Base-by-base conservation (phyloP, 768 basidiomycete species). In the Inosperma sp. region DNA sequence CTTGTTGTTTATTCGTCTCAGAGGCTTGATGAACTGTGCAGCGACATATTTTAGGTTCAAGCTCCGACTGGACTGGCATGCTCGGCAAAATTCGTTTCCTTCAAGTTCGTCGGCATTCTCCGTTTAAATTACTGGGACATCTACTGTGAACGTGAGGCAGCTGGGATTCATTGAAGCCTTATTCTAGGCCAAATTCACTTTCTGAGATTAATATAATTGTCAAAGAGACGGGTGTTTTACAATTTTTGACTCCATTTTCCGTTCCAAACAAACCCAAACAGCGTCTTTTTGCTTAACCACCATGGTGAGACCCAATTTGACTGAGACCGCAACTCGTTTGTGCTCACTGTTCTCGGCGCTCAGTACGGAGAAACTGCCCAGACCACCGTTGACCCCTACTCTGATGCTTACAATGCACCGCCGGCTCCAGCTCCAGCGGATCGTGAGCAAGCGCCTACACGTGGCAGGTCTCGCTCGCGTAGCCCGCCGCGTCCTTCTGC, bases 401-500 rank as follows among this genome's bases (percentile, higher is more conserved):
- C 85, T 35, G 89, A 91, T 65, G 84, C 85, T 44, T 89, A 88
- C 70, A 87, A 78, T 59, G 84, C 80, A 26, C 80, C 83, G 33
- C 77, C 80, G 2, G 66, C 76, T 2, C 64, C 80, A 10, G 68
- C 77, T 8, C 60, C 79, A 25, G 68, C 78, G 23, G 79, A 81
- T 56, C 77, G 82, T 39, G 85, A 86, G 52, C 66, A 71, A 13
- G 69, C 74, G 14, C 68, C 79, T 9, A 60, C 80, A 30, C 79
- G 86, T 52, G 83, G 83, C 40, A 82, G 89, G 49, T 85, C 84
- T 58, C 83, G 87, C 48, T 90, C 88, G 19, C 79, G 85, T 56
- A 86, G 85, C 60, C 81, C 86, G 1, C 70, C 72, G 48, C 74
- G 76, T 36, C 72, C 75, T 42, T 74, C 75, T 53, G 65, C 65